Evolutionary conservation across 192 early-diverging fungal species (phyloP).

Genomic region (Coemansia guatemalensis): DNA sequence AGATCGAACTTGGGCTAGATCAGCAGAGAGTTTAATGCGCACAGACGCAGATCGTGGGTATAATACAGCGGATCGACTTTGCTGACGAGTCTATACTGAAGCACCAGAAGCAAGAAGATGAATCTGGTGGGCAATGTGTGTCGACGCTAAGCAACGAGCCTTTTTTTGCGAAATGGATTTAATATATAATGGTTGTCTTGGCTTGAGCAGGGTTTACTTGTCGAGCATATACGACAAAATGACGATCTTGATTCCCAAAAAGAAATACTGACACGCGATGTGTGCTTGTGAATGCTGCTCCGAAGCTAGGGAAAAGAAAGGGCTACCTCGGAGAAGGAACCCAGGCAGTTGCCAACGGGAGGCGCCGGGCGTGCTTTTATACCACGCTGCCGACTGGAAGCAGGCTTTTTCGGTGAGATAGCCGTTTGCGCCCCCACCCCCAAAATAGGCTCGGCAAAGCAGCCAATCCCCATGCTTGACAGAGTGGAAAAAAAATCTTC

Average conservation of each 20-base stretch:
- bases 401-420: background rate
- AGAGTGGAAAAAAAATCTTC: background rate
- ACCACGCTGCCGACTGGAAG: constrained; percentile 4
- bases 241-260: constrained; percentile 10
- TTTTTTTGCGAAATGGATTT: background rate
- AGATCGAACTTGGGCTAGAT: constrained; percentile 1
- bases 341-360: constrained; percentile 24
- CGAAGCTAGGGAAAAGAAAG: constrained; percentile 48
- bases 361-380: constrained; percentile 33
- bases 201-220: constrained; percentile 3
- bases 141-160: background rate
- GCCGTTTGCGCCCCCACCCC: background rate
- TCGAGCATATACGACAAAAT: constrained; percentile 6
- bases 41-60: background rate
- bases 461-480: background rate
- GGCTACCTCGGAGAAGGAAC: constrained; percentile 58
- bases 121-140: background rate
- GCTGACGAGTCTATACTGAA: background rate
- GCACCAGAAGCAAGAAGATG: background rate
- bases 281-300: constrained; percentile 40
- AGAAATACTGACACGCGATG: constrained; percentile 24
- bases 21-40: background rate
- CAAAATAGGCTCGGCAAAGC: background rate
- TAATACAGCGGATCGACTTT: background rate
- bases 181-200: constrained; percentile 1